These are phyloP conservation scores for Mycena polygramma DNA, from an alignment of 768 basidiomycete species.

Conservation along the genomic window DNA sequence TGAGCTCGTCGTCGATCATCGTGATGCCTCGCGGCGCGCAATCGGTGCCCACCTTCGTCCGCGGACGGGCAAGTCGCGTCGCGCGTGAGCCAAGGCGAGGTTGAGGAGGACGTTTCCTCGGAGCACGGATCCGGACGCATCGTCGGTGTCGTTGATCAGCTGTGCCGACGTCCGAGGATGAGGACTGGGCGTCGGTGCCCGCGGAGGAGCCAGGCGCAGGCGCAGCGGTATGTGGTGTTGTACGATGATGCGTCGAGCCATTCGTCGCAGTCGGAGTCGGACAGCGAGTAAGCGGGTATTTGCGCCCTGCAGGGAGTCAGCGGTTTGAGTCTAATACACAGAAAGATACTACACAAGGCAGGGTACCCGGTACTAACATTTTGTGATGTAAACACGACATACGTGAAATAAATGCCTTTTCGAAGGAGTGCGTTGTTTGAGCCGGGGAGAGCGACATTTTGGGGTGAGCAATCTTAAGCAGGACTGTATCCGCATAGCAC, in stretches of 20 bases:
- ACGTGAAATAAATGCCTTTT: slow-evolving; percentile 39
- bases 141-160: slow-evolving; percentile 73
- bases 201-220: slow-evolving; percentile 44
- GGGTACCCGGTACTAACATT: slow-evolving; percentile 22
- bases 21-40: slow-evolving; percentile 65
- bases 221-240: slow-evolving; percentile 76
- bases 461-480: too few relatives aligned
- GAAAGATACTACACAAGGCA: slow-evolving; percentile 16
- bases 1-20: slow-evolving; percentile 78
- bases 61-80: slow-evolving; percentile 9
- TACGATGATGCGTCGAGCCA: slow-evolving; percentile 70
- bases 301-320: slow-evolving; percentile 22
- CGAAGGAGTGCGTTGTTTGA: slow-evolving; percentile 14
- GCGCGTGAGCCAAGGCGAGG: slow-evolving; percentile 20
- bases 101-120: slow-evolving; percentile 47
- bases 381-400: slow-evolving; percentile 35
- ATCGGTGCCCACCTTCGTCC: slow-evolving; percentile 47
- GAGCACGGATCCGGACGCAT: slow-evolving; percentile 61
- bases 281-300: slow-evolving; percentile 53
- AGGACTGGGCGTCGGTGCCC: slow-evolving; percentile 58
- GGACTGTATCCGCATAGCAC: too few relatives aligned
- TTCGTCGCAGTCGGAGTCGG: slow-evolving; percentile 50
- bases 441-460: too few relatives aligned
- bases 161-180: slow-evolving; percentile 67
- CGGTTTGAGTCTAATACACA: not conserved